These are phyloP conservation scores for Coemansia sp. DNA, from an alignment of 192 early-diverging fungal species.

Conservation along the genomic window DNA sequence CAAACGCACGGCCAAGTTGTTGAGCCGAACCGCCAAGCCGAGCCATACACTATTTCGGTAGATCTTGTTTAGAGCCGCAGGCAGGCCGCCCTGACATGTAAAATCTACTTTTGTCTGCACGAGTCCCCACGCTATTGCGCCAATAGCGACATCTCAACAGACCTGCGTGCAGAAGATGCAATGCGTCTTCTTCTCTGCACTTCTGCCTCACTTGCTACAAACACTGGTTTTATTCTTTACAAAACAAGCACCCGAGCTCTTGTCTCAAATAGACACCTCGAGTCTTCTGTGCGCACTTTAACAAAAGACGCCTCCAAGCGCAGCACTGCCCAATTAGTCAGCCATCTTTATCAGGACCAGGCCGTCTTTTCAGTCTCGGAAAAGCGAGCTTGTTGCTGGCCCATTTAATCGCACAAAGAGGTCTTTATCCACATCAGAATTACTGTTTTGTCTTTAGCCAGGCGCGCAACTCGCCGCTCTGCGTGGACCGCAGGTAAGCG, in stretches of 20 bases:
- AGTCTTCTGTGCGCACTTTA: background rate
- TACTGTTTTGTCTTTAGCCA: background rate
- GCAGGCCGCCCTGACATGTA: background rate
- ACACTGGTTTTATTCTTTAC: background rate
- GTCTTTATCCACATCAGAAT: background rate
- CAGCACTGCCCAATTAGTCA: background rate
- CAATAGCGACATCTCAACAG: background rate
- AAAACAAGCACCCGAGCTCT: background rate
- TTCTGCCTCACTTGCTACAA: background rate
- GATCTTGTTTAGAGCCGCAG: background rate
- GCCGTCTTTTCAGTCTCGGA: background rate
- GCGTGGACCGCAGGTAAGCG: background rate
- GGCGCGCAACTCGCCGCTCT: background rate
- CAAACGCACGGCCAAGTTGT: too few relatives aligned
- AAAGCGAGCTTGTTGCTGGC: background rate
- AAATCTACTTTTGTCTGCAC: too few relatives aligned
- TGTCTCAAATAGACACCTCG: too few relatives aligned
- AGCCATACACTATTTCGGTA: background rate
- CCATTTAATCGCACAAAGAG: slow-evolving; percentile 1
- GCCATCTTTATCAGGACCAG: background rate
- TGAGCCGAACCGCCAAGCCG: background rate
- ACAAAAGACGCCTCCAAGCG: background rate
- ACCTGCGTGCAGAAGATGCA: background rate
- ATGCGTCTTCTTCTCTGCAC: background rate
- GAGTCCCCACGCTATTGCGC: background rate